Percentiles rank a stretch among this genome's conserved stretches.
Conservation (phyloP, 176 grass and related monocot species). For the bread wheat (Triticum aestivum) region DNA sequence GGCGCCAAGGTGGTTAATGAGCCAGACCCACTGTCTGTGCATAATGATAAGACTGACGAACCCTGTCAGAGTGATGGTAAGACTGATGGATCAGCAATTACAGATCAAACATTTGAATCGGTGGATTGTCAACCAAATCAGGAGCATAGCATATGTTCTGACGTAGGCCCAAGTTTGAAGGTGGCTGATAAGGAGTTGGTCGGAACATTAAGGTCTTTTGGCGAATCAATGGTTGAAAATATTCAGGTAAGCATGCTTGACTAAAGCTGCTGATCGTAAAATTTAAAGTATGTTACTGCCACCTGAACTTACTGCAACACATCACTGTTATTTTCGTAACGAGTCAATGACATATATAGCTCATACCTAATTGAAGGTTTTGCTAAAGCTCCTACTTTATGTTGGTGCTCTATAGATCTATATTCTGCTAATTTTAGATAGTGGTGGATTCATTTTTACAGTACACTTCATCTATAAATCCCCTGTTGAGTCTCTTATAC, state of each 20-base stretch:
- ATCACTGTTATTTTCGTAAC: neutral
- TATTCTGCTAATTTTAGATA: slow-evolving; percentile 11
- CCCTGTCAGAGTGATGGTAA: neutral
- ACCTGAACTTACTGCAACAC: neutral
- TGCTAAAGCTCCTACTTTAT: slow-evolving; percentile 20
- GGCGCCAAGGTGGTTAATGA: slow-evolving; percentile 28
- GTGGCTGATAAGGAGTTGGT: slow-evolving; percentile 51
- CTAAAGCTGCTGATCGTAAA: neutral
- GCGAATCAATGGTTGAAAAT: slow-evolving; percentile 86
- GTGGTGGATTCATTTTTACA: neutral
- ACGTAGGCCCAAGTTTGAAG: slow-evolving; percentile 35
- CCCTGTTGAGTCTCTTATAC: neutral
- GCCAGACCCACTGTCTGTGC: slow-evolving; percentile 25
- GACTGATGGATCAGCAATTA: slow-evolving; percentile 29
- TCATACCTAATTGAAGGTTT: slow-evolving; percentile 3
- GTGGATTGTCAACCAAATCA: slow-evolving; percentile 23
- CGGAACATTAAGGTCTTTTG: slow-evolving; percentile 62
- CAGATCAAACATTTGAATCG: slow-evolving; percentile 26
- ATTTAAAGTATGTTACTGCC: neutral
- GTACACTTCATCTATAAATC: neutral
- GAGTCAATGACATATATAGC: neutral
- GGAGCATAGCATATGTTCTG: slow-evolving; percentile 20
- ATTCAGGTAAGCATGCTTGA: slow-evolving; percentile 66
- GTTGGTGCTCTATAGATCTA: neutral
- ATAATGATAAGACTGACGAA: slow-evolving; percentile 35